Evolutionary conservation across 2,329 filamentous ascomycete species (phyloP).

Genomic region (Pseudocercospora vitis): DNA sequence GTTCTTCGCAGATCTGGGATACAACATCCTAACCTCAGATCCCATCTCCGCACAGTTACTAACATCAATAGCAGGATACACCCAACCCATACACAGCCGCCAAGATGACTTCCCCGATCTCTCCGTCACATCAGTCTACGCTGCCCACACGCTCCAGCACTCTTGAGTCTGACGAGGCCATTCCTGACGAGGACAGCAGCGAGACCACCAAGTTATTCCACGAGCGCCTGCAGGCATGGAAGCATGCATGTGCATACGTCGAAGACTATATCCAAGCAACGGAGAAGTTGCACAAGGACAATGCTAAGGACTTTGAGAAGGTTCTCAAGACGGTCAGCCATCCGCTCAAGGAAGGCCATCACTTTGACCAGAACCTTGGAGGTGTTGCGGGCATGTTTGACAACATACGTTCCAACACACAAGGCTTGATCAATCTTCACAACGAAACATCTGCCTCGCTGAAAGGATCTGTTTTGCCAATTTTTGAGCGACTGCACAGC

Average conservation of each 20-base stretch:
- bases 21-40: not conserved
- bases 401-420: conserved; percentile 88
- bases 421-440: conserved; percentile 85
- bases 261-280: conserved; percentile 85
- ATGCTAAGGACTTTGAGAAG: conserved; percentile 94
- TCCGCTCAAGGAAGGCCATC: conserved; percentile 83
- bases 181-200: conserved; percentile 52
- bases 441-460: conserved; percentile 88
- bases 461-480: conserved; percentile 80
- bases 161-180: conserved; percentile 47
- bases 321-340: conserved; percentile 87
- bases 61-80: not conserved
- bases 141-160: conserved; percentile 33
- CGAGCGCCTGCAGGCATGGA: conserved; percentile 91
- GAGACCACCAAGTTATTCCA: conserved; percentile 65
- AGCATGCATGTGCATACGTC: conserved; percentile 86
- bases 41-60: not conserved
- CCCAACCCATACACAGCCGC: not conserved
- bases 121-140: conserved; percentile 22
- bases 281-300: conserved; percentile 79
- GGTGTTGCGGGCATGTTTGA: conserved; percentile 90
- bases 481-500: conserved; percentile 85
- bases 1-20: no score
- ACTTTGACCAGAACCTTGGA: conserved; percentile 88
- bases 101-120: conserved; percentile 23